Evolutionary conservation across 257 asterid genomes (phyloP).

Genomic region (Scutellaria baicalensis): DNA sequence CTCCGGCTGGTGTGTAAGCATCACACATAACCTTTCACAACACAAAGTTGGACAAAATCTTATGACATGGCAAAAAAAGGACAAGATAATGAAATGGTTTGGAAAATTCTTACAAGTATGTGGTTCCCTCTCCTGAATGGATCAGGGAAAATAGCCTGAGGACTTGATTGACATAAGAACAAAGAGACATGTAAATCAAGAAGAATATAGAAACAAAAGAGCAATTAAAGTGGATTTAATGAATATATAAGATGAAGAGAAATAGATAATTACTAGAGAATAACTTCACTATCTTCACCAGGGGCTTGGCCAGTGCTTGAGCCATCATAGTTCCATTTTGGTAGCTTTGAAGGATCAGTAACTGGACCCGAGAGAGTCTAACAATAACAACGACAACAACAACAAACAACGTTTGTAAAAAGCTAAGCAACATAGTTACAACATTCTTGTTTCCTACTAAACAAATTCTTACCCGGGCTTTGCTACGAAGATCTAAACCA

Average conservation of each 20-base stretch:
- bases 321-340: slow-evolving; percentile 54
- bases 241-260: background rate
- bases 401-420: background rate
- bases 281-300: slow-evolving; percentile 55
- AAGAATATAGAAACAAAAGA: background rate
- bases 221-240: background rate
- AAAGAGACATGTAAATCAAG: background rate
- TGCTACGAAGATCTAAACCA: slow-evolving; percentile 47
- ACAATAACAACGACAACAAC: background rate
- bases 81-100: background rate
- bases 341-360: slow-evolving; percentile 43
- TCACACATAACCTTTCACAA: slow-evolving; percentile 44
- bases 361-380: slow-evolving; percentile 44
- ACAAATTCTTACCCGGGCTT: slow-evolving; percentile 34
- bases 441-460: background rate
- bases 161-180: slow-evolving; percentile 17
- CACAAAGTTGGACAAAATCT: background rate
- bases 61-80: background rate
- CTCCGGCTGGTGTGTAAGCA: slow-evolving; percentile 45
- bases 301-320: slow-evolving; percentile 55
- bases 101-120: slow-evolving; percentile 31
- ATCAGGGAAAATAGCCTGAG: slow-evolving; percentile 52
- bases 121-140: slow-evolving; percentile 58
- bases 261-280: slow-evolving; percentile 27
- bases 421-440: background rate